Evolutionary conservation across 345 rosid species (phyloP).

Genomic region (Rhodamnia argentea): DNA sequence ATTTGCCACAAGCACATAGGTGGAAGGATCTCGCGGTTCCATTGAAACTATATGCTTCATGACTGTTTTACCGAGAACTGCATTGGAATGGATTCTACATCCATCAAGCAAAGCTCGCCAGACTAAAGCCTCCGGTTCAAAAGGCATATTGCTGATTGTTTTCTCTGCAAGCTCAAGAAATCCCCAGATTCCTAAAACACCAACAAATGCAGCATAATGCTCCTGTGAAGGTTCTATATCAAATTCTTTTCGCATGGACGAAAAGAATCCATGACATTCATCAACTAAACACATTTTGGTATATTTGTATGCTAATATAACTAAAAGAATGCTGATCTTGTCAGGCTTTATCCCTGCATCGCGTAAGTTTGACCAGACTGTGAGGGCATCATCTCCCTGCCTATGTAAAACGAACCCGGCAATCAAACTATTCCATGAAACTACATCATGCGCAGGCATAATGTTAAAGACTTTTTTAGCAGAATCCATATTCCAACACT

Average conservation of each 20-base stretch:
- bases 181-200: slow-evolving; percentile 80
- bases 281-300: slow-evolving; percentile 41
- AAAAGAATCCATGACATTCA: slow-evolving; percentile 41
- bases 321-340: slow-evolving; percentile 30
- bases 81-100: slow-evolving; percentile 52
- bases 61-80: slow-evolving; percentile 42
- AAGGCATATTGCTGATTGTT: slow-evolving; percentile 31
- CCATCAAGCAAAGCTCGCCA: slow-evolving; percentile 75
- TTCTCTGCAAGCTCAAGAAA: slow-evolving; percentile 71
- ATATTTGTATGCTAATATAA: slow-evolving; percentile 45
- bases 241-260: slow-evolving; percentile 39
- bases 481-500: slow-evolving; percentile 34
- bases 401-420: slow-evolving; percentile 58
- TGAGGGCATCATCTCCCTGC: slow-evolving; percentile 54
- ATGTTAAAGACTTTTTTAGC: slow-evolving; percentile 40
- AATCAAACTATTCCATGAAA: slow-evolving; percentile 78
- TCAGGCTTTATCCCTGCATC: slow-evolving; percentile 36
- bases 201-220: slow-evolving; percentile 48
- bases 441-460: slow-evolving; percentile 39
- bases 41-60: slow-evolving; percentile 41
- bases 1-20: slow-evolving; percentile 60
- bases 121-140: slow-evolving; percentile 40
- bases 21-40: slow-evolving; percentile 58
- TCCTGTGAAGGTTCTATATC: slow-evolving; percentile 48
- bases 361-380: slow-evolving; percentile 48